phyloP scores from a whole-genome alignment of 306 rosid genomes.

The Benincasa hispida region DNA sequence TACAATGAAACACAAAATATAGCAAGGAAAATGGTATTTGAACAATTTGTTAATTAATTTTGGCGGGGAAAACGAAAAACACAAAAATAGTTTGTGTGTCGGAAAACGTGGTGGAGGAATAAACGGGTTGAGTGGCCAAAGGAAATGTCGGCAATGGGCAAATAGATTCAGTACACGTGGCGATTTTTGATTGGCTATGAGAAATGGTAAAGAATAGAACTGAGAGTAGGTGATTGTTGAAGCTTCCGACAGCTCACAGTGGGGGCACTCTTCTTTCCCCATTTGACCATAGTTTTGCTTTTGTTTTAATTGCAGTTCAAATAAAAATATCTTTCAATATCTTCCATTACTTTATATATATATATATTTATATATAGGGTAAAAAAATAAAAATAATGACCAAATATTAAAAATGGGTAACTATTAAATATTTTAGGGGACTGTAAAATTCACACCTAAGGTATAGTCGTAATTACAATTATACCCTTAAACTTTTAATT shows the following conservation, averaged over 20 bases:
- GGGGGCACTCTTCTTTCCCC: not conserved
- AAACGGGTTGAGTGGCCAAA: not conserved
- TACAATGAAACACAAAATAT: no score
- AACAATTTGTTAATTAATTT: no score
- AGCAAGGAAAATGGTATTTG: no score
- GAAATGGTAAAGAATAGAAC: not conserved
- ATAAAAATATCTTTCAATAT: not conserved
- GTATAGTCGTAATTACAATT: no score
- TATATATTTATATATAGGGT: no score
- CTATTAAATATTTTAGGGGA: no score
- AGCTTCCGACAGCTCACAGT: not conserved
- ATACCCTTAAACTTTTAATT: no score
- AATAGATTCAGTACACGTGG: not conserved
- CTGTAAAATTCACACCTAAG: no score
- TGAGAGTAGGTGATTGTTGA: not conserved
- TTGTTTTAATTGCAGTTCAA: not conserved
- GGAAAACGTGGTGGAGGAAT: not conserved
- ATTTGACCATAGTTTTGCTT: not conserved
- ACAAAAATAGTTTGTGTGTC: not conserved
- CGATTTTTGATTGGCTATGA: not conserved
- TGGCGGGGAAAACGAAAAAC: not conserved
- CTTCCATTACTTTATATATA: no score
- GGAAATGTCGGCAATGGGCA: constrained; percentile 5
- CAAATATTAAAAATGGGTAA: no score
- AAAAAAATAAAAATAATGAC: no score